Percentiles rank a stretch among this genome's conserved stretches.
phyloP scores from a whole-genome alignment of 345 rosid genomes.

The Gossypium bickii region DNA sequence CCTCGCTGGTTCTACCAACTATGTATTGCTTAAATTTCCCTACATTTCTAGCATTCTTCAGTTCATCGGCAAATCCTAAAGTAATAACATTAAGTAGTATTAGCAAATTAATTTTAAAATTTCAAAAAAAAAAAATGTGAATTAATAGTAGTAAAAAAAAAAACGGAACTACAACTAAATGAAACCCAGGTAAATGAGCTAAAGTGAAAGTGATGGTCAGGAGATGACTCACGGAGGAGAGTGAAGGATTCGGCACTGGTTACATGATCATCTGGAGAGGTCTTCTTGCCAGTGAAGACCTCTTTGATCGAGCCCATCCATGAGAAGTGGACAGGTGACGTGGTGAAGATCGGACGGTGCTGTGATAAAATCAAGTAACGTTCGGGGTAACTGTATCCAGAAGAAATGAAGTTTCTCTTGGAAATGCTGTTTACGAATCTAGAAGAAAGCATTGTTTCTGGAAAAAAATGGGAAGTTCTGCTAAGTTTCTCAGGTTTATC shows the following conservation, averaged over 20 bases:
- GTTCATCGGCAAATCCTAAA: constrained; percentile 69
- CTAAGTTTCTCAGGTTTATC: not conserved
- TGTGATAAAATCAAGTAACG: constrained; percentile 26
- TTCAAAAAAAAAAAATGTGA: not conserved
- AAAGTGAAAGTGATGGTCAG: not conserved
- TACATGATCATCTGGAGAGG: constrained; percentile 33
- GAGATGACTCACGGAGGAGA: constrained; percentile 51
- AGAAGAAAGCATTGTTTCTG: constrained; percentile 16
- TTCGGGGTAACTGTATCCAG: constrained; percentile 2
- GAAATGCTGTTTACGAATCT: constrained; percentile 11
- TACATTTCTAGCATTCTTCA: constrained; percentile 64
- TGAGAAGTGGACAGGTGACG: constrained; percentile 39
- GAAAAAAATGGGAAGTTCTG: not conserved
- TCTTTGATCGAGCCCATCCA: constrained; percentile 91
- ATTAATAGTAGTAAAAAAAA: not conserved
- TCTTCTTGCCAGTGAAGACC: constrained; percentile 68
- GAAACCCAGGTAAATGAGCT: not conserved
- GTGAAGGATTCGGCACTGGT: constrained; percentile 56
- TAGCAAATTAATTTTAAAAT: not conserved
- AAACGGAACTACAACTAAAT: not conserved
- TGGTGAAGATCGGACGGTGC: constrained; percentile 51
- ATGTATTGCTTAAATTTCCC: constrained; percentile 72
- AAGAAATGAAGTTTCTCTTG: not conserved
- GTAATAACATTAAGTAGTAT: not conserved
- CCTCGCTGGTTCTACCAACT: constrained; percentile 83